phyloP scores from a whole-genome alignment of 1,284 basidiomycete species.

The Sanghuangporus weigelae region DNA sequence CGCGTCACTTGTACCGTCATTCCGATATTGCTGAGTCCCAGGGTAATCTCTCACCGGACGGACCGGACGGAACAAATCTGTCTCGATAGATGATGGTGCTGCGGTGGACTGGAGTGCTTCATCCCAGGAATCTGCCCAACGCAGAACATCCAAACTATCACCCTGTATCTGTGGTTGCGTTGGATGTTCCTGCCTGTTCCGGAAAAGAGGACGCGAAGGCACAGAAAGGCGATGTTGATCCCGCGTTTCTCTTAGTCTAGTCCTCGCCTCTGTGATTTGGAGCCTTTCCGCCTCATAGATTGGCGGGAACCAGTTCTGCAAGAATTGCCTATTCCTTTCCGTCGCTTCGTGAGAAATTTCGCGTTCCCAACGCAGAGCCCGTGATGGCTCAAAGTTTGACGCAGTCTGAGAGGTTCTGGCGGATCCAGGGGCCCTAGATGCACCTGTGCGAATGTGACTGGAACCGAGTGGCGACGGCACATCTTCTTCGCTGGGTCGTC shows the following conservation, averaged over 20 bases:
- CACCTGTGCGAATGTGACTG: neutral
- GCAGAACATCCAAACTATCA: neutral
- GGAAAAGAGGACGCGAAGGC: neutral
- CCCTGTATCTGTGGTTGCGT: neutral
- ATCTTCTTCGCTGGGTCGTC: neutral
- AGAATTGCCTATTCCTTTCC: neutral
- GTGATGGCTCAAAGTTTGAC: neutral
- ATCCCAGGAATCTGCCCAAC: neutral
- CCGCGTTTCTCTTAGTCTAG: slow-evolving; percentile 5
- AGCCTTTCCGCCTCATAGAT: neutral
- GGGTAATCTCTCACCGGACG: neutral
- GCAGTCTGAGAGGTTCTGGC: neutral
- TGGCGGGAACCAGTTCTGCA: neutral
- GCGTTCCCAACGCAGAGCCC: neutral
- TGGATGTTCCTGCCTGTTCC: neutral
- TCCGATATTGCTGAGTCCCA: neutral
- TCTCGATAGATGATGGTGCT: neutral
- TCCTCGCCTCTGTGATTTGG: neutral
- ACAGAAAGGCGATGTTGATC: slow-evolving; percentile 5
- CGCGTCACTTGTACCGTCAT: neutral
- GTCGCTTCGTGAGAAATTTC: neutral
- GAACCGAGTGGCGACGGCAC: neutral
- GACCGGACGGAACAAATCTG: neutral
- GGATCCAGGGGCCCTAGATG: neutral
- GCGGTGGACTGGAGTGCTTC: neutral